These are phyloP conservation scores for Geotrichum reessii DNA, from an alignment of 1,139 yeast species.

Conservation along the genomic window DNA sequence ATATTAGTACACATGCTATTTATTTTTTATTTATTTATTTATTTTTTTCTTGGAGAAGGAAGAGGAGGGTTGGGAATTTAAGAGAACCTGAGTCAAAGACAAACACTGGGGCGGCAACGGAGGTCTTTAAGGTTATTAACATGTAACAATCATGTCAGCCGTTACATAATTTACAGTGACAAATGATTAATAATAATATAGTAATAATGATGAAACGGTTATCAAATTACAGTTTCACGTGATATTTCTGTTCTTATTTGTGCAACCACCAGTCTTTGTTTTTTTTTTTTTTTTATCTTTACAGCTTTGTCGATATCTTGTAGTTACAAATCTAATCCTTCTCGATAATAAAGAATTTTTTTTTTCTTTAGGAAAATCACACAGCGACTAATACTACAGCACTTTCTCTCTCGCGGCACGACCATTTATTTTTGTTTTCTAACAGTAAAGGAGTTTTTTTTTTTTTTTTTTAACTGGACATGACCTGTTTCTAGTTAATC, in stretches of 20 bases:
- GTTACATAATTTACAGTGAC: neutral
- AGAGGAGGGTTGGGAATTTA: too few species aligned
- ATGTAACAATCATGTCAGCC: too few species aligned
- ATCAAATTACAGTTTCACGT: too few species aligned
- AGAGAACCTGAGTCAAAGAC: too few species aligned
- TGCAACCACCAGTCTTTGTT: neutral
- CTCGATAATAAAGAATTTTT: neutral
- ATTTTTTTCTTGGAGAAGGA: too few species aligned
- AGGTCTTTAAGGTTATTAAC: too few species aligned
- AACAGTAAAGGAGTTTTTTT: neutral
- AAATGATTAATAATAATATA: constrained; percentile 14
- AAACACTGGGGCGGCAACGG: too few species aligned
- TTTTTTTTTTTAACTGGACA: neutral
- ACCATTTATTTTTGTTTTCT: too few species aligned
- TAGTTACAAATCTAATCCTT: neutral
- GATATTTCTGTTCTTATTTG: neutral
- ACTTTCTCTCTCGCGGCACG: too few species aligned
- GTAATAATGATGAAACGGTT: constrained; percentile 15
- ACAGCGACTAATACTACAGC: neutral
- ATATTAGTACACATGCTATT: too few species aligned
- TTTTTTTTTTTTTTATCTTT: neutral
- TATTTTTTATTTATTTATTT: too few species aligned
- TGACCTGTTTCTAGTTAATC: neutral
- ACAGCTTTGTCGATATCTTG: neutral
- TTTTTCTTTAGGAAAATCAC: neutral